These are phyloP conservation scores for Boletus reticulatus DNA, from an alignment of 768 basidiomycete genomes.

Conservation along the genomic window DNA sequence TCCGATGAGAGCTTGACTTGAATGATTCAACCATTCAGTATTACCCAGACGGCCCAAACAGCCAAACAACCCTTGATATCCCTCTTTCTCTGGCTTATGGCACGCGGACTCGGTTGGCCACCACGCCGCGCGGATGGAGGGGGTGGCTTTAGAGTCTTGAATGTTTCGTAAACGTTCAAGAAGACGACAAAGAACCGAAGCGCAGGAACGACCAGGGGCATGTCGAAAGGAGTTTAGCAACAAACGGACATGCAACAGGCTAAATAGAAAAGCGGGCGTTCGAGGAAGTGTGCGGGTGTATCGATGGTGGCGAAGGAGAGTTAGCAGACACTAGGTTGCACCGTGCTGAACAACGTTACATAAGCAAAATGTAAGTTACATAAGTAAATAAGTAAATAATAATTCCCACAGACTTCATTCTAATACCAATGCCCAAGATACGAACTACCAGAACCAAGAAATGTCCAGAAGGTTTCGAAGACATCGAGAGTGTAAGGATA, in stretches of 20 bases:
- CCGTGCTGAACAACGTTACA: slow-evolving; percentile 19
- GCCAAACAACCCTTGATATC: slow-evolving; percentile 83
- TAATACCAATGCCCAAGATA: slow-evolving; percentile 81
- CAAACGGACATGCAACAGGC: slow-evolving; percentile 9
- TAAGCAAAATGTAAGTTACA: no score
- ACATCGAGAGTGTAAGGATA: slow-evolving; percentile 72
- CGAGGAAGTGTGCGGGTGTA: background rate
- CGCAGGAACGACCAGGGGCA: slow-evolving; percentile 66
- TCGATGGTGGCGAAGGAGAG: slow-evolving; percentile 21
- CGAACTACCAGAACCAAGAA: slow-evolving; percentile 88
- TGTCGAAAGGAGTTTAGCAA: slow-evolving; percentile 26
- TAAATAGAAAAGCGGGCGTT: background rate
- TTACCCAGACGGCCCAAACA: slow-evolving; percentile 86
- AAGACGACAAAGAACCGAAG: slow-evolving; percentile 72
- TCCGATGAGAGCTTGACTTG: slow-evolving; percentile 11
- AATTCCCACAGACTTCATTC: slow-evolving; percentile 18
- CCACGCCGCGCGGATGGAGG: slow-evolving; percentile 47
- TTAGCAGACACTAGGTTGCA: background rate
- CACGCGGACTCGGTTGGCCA: slow-evolving; percentile 63
- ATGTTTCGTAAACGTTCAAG: slow-evolving; percentile 80
- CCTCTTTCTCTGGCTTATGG: slow-evolving; percentile 73
- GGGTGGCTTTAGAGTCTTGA: slow-evolving; percentile 75
- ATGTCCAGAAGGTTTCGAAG: slow-evolving; percentile 95
- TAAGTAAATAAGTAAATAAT: no score
- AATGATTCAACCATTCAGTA: slow-evolving; percentile 18